Percentiles rank a stretch among this genome's conserved stretches.
Conservation (phyloP, 2,329 filamentous ascomycete genomes). For the Zymoseptoria tritici region DNA sequence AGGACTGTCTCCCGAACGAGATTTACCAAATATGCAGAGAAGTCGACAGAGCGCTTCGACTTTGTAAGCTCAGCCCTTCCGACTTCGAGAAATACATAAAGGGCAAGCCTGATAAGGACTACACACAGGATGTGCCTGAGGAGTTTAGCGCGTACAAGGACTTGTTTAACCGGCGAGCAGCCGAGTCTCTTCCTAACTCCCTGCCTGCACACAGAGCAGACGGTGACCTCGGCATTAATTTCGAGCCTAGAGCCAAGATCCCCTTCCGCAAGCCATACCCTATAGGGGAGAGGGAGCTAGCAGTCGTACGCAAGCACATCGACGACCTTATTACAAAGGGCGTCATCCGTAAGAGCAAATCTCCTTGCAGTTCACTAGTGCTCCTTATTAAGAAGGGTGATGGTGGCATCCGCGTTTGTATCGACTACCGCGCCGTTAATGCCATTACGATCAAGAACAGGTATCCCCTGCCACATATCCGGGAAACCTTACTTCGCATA, state of each 20-base stretch:
- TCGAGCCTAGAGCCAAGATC: not conserved
- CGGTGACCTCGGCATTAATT: not conserved
- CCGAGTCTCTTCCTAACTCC: not conserved
- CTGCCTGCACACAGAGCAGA: not conserved
- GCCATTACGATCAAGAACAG: constrained; percentile 24
- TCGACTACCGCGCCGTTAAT: constrained; percentile 13
- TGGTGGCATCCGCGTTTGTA: not conserved
- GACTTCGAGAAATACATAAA: not conserved
- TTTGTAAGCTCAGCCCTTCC: not conserved
- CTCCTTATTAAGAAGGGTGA: not conserved
- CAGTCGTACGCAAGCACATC: not conserved
- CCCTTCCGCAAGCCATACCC: not conserved
- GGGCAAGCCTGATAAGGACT: not conserved
- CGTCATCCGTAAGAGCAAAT: not conserved
- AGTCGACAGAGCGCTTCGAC: not conserved
- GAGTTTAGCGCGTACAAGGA: not conserved
- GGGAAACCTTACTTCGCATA: constrained; percentile 16
- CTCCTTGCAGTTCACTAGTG: not conserved
- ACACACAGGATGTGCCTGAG: not conserved
- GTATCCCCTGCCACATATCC: constrained; percentile 21
- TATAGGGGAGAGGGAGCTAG: too few species aligned
- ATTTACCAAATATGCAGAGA: too few species aligned
- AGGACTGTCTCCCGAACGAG: too few species aligned
- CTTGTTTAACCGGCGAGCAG: not conserved
- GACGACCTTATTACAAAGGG: not conserved